These are phyloP conservation scores for Neurospora terricola DNA, from an alignment of 495 filamentous ascomycete species.

Conservation along the genomic window DNA sequence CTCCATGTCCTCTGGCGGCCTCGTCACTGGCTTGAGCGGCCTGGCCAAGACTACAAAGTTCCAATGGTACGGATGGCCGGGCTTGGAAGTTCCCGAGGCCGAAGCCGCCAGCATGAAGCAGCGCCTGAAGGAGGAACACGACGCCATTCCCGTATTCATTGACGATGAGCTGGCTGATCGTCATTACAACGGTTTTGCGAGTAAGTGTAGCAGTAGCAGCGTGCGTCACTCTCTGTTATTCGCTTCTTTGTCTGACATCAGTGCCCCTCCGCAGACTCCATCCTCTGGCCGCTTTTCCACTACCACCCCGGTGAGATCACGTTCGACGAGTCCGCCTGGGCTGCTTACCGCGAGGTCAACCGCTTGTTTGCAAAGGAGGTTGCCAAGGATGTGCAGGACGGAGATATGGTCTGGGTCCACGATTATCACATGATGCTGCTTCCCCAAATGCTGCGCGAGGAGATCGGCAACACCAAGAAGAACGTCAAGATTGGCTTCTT, in stretches of 20 bases:
- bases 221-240: background rate
- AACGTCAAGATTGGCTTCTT: constrained; percentile 90
- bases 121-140: constrained; percentile 61
- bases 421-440: constrained; percentile 95
- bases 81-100: constrained; percentile 68
- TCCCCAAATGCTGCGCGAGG: constrained; percentile 74
- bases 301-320: constrained; percentile 91
- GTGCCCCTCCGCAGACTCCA: constrained; percentile 55
- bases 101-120: constrained; percentile 56
- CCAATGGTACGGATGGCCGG: constrained; percentile 97
- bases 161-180: constrained; percentile 69
- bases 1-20: constrained; percentile 88
- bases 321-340: constrained; percentile 81
- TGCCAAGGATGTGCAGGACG: constrained; percentile 59
- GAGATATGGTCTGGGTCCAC: constrained; percentile 88
- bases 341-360: constrained; percentile 80
- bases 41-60: constrained; percentile 86
- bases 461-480: constrained; percentile 55
- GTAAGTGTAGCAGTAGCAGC: constrained; percentile 35
- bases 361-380: constrained; percentile 74
- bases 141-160: constrained; percentile 67
- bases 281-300: constrained; percentile 93
- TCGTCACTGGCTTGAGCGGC: constrained; percentile 84
- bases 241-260: background rate
- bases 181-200: constrained; percentile 82